Conservation (phyloP, 2,329 filamentous ascomycete species). For the Thielaviopsis euricoi region DNA sequence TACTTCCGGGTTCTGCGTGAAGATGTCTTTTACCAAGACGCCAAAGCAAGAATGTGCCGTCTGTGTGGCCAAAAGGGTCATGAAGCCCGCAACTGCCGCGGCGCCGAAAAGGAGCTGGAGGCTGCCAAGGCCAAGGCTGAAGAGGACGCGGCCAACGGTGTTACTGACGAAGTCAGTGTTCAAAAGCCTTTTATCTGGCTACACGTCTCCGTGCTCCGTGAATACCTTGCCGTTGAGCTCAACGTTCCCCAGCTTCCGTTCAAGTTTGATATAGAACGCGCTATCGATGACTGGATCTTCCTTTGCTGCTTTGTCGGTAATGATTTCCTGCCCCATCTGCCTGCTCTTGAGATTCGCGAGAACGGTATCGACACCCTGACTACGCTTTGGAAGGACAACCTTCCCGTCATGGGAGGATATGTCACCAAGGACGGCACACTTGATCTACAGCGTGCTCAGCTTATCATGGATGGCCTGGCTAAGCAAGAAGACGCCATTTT, state of each 20-base stretch:
- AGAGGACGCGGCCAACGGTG: slow-evolving; percentile 18
- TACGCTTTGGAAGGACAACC: slow-evolving; percentile 90
- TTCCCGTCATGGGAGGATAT: slow-evolving; percentile 85
- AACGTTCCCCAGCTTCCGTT: slow-evolving; percentile 70
- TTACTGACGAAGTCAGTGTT: slow-evolving; percentile 19
- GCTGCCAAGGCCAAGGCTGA: slow-evolving; percentile 10
- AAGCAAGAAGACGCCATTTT: slow-evolving; percentile 93
- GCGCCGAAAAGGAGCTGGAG: slow-evolving; percentile 61
- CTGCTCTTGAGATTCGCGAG: slow-evolving; percentile 92
- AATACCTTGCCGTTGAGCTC: slow-evolving; percentile 85
- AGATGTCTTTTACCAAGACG: slow-evolving; percentile 87
- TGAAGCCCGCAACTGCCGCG: slow-evolving; percentile 70
- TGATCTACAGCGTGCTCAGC: slow-evolving; percentile 69
- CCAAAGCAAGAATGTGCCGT: slow-evolving; percentile 65
- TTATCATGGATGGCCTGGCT: slow-evolving; percentile 74
- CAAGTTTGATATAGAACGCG: slow-evolving; percentile 81
- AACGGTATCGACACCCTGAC: slow-evolving; percentile 93
- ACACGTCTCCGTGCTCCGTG: slow-evolving; percentile 76
- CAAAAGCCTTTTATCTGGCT: slow-evolving; percentile 97
- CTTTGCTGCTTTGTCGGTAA: slow-evolving; percentile 99
- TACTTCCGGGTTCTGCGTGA: slow-evolving; percentile 92
- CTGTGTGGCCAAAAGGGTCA: slow-evolving; percentile 89
- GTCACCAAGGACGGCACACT: slow-evolving; percentile 90
- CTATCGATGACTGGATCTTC: slow-evolving; percentile 95
- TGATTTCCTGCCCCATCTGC: slow-evolving; percentile 92